A percentile compares a stretch with the other conserved stretches of the same genome.
phyloP scores from a whole-genome alignment of 129 eudicot species.

The Flaveria bidentis region DNA sequence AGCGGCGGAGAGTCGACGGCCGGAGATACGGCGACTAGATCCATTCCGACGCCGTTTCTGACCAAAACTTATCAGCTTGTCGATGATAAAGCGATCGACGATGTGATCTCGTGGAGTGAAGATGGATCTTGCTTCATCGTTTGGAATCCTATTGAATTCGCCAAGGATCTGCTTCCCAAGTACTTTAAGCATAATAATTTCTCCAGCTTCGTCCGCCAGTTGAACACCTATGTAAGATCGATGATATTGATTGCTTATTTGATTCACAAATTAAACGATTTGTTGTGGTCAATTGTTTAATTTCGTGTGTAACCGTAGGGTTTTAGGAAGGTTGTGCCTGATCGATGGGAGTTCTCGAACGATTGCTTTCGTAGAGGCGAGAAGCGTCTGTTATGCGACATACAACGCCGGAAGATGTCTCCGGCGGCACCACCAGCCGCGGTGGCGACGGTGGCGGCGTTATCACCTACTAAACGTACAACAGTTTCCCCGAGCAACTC shows the following conservation, averaged over 20 bases:
- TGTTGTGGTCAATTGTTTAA: neutral
- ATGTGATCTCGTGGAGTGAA: slow-evolving; percentile 88
- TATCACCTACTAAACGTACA: slow-evolving; percentile 25
- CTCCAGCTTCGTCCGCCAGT: slow-evolving; percentile 95
- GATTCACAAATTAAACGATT: neutral
- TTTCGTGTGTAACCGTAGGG: slow-evolving; percentile 46
- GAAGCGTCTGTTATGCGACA: slow-evolving; percentile 62
- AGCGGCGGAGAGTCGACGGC: slow-evolving; percentile 50
- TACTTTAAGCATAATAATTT: slow-evolving; percentile 95
- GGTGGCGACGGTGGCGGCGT: slow-evolving; percentile 21
- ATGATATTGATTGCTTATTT: neutral
- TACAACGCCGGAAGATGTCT: slow-evolving; percentile 77
- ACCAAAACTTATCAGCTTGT: slow-evolving; percentile 92
- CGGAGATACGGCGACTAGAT: slow-evolving; percentile 52
- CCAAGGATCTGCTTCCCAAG: slow-evolving; percentile 85
- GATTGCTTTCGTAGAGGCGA: slow-evolving; percentile 82
- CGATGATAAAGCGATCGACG: slow-evolving; percentile 71
- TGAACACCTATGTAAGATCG: slow-evolving; percentile 82
- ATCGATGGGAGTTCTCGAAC: slow-evolving; percentile 94
- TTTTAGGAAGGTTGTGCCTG: slow-evolving; percentile 86
- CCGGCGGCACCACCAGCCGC: slow-evolving; percentile 15
- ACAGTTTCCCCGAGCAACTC: slow-evolving; percentile 66
- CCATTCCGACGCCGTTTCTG: slow-evolving; percentile 90
- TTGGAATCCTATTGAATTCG: slow-evolving; percentile 92
- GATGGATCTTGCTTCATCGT: slow-evolving; percentile 95